Evolutionary conservation across 768 basidiomycete species (phyloP).

Genomic region (Auricularia auricula-judae): DNA sequence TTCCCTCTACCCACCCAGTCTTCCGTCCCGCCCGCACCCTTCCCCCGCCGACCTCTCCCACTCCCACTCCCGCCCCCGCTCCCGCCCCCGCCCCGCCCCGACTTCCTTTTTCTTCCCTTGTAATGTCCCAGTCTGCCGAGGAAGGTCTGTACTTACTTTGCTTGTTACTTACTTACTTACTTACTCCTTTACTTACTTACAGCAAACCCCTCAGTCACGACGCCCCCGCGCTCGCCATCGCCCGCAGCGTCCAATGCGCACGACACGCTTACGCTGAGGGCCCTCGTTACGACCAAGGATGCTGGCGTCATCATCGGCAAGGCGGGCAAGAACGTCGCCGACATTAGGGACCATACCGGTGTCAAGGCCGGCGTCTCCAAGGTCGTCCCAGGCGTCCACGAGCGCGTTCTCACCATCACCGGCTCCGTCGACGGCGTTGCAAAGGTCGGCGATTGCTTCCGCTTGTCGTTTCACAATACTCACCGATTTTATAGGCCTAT

Average conservation of each 20-base stretch:
- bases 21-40: too few relatives aligned
- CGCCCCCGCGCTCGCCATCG: neutral
- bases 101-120: neutral
- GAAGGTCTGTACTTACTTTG: neutral
- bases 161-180: neutral
- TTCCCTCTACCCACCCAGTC: too few relatives aligned
- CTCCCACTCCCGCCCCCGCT: neutral
- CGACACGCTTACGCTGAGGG: slow-evolving; percentile 80
- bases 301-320: slow-evolving; percentile 96
- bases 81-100: neutral
- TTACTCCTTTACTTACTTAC: neutral
- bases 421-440: slow-evolving; percentile 89
- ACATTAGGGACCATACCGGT: slow-evolving; percentile 87
- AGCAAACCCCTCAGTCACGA: neutral
- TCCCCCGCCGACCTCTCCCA: neutral
- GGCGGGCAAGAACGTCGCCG: slow-evolving; percentile 94
- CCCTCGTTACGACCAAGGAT: slow-evolving; percentile 94
- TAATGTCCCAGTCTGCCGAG: neutral
- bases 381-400: slow-evolving; percentile 94
- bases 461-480: neutral
- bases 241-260: slow-evolving; percentile 22
- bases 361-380: slow-evolving; percentile 99
- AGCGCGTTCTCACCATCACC: slow-evolving; percentile 90
- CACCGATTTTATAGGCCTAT: slow-evolving; percentile 55
- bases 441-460: slow-evolving; percentile 42